phyloP scores from a whole-genome alignment of 164 flowering plant genomes.

The Litsea cubeba region DNA sequence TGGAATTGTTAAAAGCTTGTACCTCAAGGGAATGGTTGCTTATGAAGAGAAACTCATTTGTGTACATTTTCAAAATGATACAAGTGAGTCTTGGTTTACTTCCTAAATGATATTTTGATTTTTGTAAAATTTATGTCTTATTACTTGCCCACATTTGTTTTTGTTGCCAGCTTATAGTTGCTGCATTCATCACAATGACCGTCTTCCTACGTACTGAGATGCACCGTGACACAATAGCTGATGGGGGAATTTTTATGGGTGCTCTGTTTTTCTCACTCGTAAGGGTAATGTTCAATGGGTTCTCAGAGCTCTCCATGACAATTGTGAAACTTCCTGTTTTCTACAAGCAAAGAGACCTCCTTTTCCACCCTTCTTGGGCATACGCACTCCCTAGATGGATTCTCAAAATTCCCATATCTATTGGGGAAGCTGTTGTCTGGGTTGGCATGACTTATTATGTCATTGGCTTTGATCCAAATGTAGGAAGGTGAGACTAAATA shows the following conservation, averaged over 20 bases:
- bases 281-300: slow-evolving; percentile 34
- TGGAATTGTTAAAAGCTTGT: slow-evolving; percentile 43
- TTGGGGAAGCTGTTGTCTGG: slow-evolving; percentile 12
- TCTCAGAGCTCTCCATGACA: slow-evolving; percentile 39
- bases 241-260: slow-evolving; percentile 38
- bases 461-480: slow-evolving; percentile 29
- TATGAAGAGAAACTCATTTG: slow-evolving; percentile 42
- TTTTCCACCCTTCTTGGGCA: slow-evolving; percentile 41
- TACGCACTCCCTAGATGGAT: slow-evolving; percentile 15
- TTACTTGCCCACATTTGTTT: background rate
- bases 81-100: slow-evolving; percentile 20
- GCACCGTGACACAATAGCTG: slow-evolving; percentile 23
- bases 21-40: slow-evolving; percentile 31
- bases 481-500: slow-evolving; percentile 21
- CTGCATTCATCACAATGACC: slow-evolving; percentile 30
- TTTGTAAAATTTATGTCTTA: background rate
- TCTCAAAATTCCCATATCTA: slow-evolving; percentile 14
- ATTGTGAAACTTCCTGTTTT: slow-evolving; percentile 48
- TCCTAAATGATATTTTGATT: no score
- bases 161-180: slow-evolving; percentile 23
- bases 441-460: slow-evolving; percentile 15
- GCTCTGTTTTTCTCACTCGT: slow-evolving; percentile 33
- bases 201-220: slow-evolving; percentile 20
- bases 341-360: slow-evolving; percentile 56
- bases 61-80: slow-evolving; percentile 34